These are phyloP conservation scores for Tricharina praecox DNA, from an alignment of 495 filamentous ascomycete genomes.

Conservation along the genomic window DNA sequence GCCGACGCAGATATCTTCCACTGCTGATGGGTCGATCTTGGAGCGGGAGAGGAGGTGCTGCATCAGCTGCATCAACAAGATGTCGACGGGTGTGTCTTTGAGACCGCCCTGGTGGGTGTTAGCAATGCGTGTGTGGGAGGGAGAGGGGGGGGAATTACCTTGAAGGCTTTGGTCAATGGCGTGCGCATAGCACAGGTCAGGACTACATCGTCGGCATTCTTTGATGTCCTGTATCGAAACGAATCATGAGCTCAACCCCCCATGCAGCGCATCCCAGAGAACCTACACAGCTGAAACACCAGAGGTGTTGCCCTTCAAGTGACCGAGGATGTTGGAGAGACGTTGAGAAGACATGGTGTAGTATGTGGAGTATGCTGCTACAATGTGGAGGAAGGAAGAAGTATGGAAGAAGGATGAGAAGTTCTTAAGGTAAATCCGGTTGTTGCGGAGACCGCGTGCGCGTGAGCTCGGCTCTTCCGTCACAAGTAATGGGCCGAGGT, in stretches of 20 bases:
- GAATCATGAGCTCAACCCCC: neutral
- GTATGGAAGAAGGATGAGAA: too few relatives aligned
- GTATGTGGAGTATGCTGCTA: neutral
- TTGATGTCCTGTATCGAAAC: slow-evolving; percentile 48
- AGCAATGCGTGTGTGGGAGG: neutral
- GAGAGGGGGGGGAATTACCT: neutral
- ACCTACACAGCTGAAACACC: slow-evolving; percentile 1
- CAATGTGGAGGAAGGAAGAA: neutral
- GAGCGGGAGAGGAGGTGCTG: slow-evolving; percentile 58
- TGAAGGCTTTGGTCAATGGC: slow-evolving; percentile 52
- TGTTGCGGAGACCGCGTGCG: too few relatives aligned
- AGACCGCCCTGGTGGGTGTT: slow-evolving; percentile 54
- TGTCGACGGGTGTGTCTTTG: slow-evolving; percentile 88
- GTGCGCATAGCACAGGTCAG: slow-evolving; percentile 72
- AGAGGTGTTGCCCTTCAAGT: slow-evolving; percentile 6
- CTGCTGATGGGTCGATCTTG: slow-evolving; percentile 60
- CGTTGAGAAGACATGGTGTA: neutral
- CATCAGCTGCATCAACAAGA: slow-evolving; percentile 38
- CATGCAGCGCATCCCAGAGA: neutral
- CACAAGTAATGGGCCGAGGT: neutral
- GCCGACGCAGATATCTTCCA: slow-evolving; percentile 85
- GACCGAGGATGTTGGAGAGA: neutral
- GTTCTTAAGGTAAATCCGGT: neutral
- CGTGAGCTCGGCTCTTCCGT: too few relatives aligned
- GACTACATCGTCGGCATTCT: slow-evolving; percentile 92